phyloP scores from a whole-genome alignment of 805 yeast genomes.

The Barnettozyma sp. region DNA sequence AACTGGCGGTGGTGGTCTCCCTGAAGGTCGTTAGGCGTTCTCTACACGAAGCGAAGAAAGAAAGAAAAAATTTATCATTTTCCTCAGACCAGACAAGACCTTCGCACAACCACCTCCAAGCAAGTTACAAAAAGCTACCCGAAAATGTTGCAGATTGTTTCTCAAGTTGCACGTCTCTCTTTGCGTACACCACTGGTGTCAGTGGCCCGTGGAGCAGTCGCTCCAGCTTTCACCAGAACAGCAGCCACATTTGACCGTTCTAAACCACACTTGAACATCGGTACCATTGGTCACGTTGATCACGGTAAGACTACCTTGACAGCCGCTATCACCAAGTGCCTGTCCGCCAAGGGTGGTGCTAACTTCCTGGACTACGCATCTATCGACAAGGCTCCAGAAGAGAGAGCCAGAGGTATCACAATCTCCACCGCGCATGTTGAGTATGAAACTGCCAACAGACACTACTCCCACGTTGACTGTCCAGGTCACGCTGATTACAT shows the following conservation, averaged over 20 bases:
- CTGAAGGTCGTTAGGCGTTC: no score
- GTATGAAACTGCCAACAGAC: constrained; percentile 91
- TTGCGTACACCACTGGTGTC: constrained; percentile 12
- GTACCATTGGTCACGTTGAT: constrained; percentile 98
- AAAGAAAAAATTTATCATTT: no score
- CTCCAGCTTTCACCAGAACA: constrained; percentile 20
- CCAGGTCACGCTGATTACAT: constrained; percentile 99
- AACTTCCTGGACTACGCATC: constrained; percentile 86
- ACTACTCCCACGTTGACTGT: constrained; percentile 96
- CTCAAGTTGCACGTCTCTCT: constrained; percentile 12
- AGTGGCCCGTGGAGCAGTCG: constrained; percentile 5
- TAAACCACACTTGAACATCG: constrained; percentile 94
- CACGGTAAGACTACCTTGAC: constrained; percentile 98
- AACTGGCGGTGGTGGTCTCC: no score
- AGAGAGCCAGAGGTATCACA: constrained; percentile 98
- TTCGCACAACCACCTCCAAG: no score
- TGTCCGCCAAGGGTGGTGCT: constrained; percentile 86
- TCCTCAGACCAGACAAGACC: no score
- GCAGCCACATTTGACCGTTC: constrained; percentile 87
- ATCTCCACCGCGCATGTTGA: constrained; percentile 97
- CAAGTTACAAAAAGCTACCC: no score
- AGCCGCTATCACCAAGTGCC: constrained; percentile 96
- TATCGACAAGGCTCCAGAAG: constrained; percentile 97
- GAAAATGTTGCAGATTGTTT: constrained; percentile 3
- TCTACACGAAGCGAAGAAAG: no score